Base-by-base conservation (phyloP, 768 basidiomycete genomes). In the Russula ochroleuca region DNA sequence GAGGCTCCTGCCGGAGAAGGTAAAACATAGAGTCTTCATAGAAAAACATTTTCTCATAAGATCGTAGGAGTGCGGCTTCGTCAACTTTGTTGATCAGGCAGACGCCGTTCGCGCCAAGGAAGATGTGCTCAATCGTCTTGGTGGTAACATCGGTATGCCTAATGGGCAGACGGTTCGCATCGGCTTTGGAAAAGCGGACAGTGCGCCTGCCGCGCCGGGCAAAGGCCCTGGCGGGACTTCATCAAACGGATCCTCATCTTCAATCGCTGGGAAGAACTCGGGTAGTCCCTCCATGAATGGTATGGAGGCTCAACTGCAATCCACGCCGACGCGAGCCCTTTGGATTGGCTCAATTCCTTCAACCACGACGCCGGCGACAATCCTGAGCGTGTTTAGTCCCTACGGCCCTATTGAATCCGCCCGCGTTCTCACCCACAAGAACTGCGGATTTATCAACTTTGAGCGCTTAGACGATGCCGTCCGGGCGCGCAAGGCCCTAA, bases 311-410 rank as follows among this genome's bases (percentile, higher is more conserved):
- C 92, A 94, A 73, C 76, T 93, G 25, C 94, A 95, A 73, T 89
- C 90, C 10, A 87, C 90, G 45, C 97, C 97, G 5, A 98, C 97
- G 1, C 80, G 97, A 62, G 96, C 96, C 1, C 81, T 98, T 23
- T 99, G 97, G 96, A 92, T 99, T 70, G 97, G 97, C 6, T 94
- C 92, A 48, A 97, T 99, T 70, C 97, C 97, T 11, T 90, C 90
- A 3, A 91, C 90, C 3, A 98, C 96, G 13, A 97, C 94, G 6
- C 93, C 97, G 9, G 91, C 92, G 2, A 95, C 93, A 2, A 90
- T 99, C 67, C 76, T 98, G 57, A 94, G 93, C 69, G 92, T 99
- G 47, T 99, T 99, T 73, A 94, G 94, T 70, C 94, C 95, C 21
- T 99, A 93, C 71, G 97, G 97, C 0, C 92, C 95, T 3, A 98